Evolutionary conservation across 768 basidiomycete genomes (phyloP).

Genomic region (Lactifluus pinguis): DNA sequence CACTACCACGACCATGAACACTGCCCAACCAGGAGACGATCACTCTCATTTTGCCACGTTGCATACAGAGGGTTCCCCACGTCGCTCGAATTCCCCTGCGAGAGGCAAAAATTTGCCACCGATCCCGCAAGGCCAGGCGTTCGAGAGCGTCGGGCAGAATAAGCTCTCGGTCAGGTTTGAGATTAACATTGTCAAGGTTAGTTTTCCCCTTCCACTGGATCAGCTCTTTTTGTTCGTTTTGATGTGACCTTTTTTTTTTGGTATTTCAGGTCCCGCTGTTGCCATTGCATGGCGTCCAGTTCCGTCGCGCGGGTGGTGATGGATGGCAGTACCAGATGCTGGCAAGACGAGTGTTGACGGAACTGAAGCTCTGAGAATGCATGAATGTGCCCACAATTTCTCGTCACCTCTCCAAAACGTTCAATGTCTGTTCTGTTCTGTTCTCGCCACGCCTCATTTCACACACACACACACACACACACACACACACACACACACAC

Average conservation of each 20-base stretch:
- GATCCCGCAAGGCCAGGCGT: slow-evolving; percentile 47
- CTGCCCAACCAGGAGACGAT: slow-evolving; percentile 28
- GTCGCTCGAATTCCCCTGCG: slow-evolving; percentile 40
- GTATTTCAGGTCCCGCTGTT: slow-evolving; percentile 79
- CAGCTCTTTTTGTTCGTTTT: not conserved
- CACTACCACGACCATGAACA: slow-evolving; percentile 25
- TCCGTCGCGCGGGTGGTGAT: slow-evolving; percentile 81
- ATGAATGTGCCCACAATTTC: not conserved
- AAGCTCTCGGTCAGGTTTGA: slow-evolving; percentile 89
- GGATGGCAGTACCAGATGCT: slow-evolving; percentile 98
- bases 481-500: not conserved
- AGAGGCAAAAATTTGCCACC: slow-evolving; percentile 66
- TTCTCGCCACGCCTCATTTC: not conserved
- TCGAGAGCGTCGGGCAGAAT: slow-evolving; percentile 67
- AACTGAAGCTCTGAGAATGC: slow-evolving; percentile 65
- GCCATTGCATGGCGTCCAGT: slow-evolving; percentile 91
- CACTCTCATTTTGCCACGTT: slow-evolving; percentile 21
- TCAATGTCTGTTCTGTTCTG: not conserved
- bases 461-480: too few relatives aligned
- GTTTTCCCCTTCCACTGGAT: too few relatives aligned
- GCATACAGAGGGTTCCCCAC: slow-evolving; percentile 14
- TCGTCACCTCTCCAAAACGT: not conserved
- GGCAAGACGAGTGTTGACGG: slow-evolving; percentile 77
- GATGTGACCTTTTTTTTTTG: slow-evolving; percentile 22
- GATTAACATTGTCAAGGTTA: slow-evolving; percentile 92